These are phyloP conservation scores for Thraustotheca clavata DNA, from an alignment of 352 stramenopile species.

Conservation along the genomic window DNA sequence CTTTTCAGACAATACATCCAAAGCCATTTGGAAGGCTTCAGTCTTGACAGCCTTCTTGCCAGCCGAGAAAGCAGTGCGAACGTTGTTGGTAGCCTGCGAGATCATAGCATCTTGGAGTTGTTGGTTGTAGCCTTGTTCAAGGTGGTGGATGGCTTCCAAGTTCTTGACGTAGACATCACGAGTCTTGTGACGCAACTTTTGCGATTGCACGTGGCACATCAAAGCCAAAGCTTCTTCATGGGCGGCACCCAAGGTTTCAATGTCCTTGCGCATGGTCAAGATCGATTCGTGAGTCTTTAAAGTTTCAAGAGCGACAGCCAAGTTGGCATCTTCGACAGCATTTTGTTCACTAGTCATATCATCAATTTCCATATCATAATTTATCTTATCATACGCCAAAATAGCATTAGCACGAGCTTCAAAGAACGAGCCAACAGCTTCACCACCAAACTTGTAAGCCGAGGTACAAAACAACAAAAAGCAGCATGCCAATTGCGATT, in stretches of 20 bases:
- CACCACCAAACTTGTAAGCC: conserved; percentile 77
- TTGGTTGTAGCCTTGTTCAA: conserved; percentile 71
- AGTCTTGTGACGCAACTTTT: conserved; percentile 84
- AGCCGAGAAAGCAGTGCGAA: conserved; percentile 60
- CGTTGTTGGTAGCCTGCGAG: conserved; percentile 54
- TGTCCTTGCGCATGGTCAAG: conserved; percentile 80
- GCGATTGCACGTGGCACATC: conserved; percentile 77
- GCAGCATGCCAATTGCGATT: conserved; percentile 75
- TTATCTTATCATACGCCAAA: conserved; percentile 36
- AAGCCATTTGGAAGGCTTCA: conserved; percentile 73
- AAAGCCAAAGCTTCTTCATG: conserved; percentile 76
- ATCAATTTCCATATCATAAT: not conserved
- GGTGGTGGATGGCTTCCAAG: conserved; percentile 76
- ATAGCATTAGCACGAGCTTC: conserved; percentile 66
- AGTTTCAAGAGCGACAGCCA: conserved; percentile 73
- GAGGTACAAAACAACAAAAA: conserved; percentile 82
- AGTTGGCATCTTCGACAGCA: conserved; percentile 75
- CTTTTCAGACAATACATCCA: conserved; percentile 70
- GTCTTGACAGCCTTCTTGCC: conserved; percentile 82
- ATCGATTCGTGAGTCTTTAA: conserved; percentile 73
- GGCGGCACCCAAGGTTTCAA: conserved; percentile 57
- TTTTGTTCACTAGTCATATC: conserved; percentile 61
- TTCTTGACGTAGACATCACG: conserved; percentile 82
- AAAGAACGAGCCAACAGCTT: conserved; percentile 81
- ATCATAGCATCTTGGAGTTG: conserved; percentile 83